Evolutionary conservation across 2,329 filamentous ascomycete species (phyloP).

Genomic region (Onygenales sp.): DNA sequence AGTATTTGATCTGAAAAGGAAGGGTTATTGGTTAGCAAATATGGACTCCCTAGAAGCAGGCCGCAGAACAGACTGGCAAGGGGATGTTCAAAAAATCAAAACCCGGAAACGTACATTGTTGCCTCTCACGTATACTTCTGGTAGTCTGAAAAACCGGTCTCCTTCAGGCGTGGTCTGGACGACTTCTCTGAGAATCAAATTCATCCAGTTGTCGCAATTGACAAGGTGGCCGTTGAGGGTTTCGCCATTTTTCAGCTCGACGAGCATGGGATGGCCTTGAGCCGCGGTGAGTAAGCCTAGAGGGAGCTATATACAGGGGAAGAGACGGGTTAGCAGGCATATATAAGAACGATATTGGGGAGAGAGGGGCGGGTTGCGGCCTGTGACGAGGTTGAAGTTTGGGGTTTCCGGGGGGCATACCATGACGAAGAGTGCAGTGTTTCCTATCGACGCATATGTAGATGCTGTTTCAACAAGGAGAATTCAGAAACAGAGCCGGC

Average conservation of each 20-base stretch:
- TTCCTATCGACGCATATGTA: too few relatives aligned
- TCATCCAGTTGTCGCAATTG: conserved; percentile 99
- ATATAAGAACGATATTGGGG: not conserved
- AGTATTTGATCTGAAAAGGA: conserved; percentile 77
- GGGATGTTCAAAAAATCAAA: not conserved
- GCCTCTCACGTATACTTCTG: conserved; percentile 91
- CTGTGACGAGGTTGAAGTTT: not conserved
- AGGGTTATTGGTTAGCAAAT: not conserved
- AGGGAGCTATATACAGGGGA: conserved; percentile 41
- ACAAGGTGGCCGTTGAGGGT: conserved; percentile 94
- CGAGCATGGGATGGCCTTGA: conserved; percentile 95
- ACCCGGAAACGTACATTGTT: conserved; percentile 66
- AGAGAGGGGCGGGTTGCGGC: not conserved
- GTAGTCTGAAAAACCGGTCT: conserved; percentile 83
- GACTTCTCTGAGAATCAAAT: conserved; percentile 91
- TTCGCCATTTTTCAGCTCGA: conserved; percentile 95
- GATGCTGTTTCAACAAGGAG: too few relatives aligned
- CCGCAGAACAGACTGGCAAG: too few relatives aligned
- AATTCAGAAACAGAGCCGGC: too few relatives aligned
- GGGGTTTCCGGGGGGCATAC: too few relatives aligned
- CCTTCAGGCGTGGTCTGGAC: conserved; percentile 93
- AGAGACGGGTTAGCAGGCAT: not conserved
- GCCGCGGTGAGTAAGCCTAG: conserved; percentile 83
- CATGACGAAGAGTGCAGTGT: too few relatives aligned
- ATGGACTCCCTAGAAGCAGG: not conserved